Base-by-base conservation (phyloP, 345 rosid species). In the Tarenaya hassleriana region DNA sequence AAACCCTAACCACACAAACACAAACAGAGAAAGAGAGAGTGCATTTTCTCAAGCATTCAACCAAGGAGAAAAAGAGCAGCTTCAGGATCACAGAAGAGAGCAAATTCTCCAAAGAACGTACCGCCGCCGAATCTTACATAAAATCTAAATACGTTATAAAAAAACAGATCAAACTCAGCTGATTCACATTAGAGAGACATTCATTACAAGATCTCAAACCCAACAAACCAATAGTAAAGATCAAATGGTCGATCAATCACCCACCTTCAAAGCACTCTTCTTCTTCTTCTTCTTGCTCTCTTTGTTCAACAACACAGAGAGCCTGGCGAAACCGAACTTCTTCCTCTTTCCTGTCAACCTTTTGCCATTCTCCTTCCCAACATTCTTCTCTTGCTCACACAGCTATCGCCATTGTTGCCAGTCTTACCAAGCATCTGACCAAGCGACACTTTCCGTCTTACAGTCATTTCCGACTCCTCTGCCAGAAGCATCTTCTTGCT, bases 401-500 rank as follows among this genome's bases (percentile, higher is more conserved):
- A 34, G 4, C 31, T 5, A 50, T 68, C 71, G 5, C 53, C 69
- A 47, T 3, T 13, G 12, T 69, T 69, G n/a, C n/a, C n/a, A 45
- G 61, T 70, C 68, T 87, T 83, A 7, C 81, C 59, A 10, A 87
- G 88, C 72, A 91, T 82, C 74, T 87, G 92, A 47, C 95, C 86
- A 48, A 91, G 65, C 0, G 95, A 84, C 7, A 82, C 77, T 69
- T 77, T 80, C 50, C 74, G 69, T 34, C 69, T 84, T 58, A 42
- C 77, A 31, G 57, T 65, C 49, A 70, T 77, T 53, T 46, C 47
- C 16, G 75, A 48, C 49, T 87, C 90, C 33, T 84, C 89, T 2
- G 86, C 86, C 27, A 72, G 66, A 20, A 80, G 87, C 41, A 84
- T 71, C 73, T 91, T 91, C 63, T 76, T 80, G 80, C 96, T 91